Conservation (phyloP, 2,329 filamentous ascomycete species). For the Aspergillus sp. region DNA sequence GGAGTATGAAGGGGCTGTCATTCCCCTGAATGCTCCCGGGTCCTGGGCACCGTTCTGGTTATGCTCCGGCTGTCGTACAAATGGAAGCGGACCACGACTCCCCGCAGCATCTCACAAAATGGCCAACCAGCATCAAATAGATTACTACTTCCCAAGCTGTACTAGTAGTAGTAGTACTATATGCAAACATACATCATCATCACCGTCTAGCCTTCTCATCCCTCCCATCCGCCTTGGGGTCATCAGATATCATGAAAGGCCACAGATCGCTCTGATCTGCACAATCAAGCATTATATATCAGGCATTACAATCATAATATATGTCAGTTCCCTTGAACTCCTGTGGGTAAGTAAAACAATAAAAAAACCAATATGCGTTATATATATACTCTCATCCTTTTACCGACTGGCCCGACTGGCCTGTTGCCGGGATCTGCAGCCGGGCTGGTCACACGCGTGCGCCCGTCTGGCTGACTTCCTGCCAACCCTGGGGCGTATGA, state of each 20-base stretch:
- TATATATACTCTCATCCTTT: conserved; percentile 3
- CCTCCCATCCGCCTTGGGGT: not conserved
- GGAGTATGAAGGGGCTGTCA: not conserved
- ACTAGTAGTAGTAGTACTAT: no score
- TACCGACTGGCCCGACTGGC: not conserved
- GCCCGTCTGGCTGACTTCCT: not conserved
- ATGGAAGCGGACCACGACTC: conserved; percentile 5
- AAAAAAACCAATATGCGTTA: not conserved
- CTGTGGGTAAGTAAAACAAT: not conserved
- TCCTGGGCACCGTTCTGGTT: conserved; percentile 1
- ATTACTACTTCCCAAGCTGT: not conserved
- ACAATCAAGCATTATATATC: conserved; percentile 5
- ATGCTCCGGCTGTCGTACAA: not conserved
- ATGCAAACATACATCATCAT: not conserved
- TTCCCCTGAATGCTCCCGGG: not conserved
- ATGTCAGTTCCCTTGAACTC: not conserved
- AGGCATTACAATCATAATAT: conserved; percentile 6
- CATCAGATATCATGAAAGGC: conserved; percentile 12
- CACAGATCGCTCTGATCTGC: conserved; percentile 12
- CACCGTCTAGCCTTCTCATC: not conserved
- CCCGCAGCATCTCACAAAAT: not conserved
- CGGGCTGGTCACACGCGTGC: not conserved
- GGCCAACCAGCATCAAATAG: not conserved
- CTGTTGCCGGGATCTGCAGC: not conserved
- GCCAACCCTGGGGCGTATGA: not conserved